Evolutionary conservation across 805 yeast species (phyloP), one percentile per base, ranked within the genome.

Genomic region (Metschnikowia aberdeeniae): DNA sequence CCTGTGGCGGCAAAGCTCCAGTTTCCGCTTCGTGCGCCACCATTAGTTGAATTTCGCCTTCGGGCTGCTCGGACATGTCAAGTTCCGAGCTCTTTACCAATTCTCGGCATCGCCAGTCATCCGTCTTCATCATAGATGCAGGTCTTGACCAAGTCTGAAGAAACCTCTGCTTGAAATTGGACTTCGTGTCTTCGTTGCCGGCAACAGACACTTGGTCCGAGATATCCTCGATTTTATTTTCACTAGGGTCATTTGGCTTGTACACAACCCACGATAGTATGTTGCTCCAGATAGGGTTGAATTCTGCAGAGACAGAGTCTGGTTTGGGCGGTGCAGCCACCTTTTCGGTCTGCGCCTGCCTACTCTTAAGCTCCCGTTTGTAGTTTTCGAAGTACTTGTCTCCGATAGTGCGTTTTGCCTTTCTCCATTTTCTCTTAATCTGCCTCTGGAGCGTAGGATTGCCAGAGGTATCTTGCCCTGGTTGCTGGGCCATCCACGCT

Each of bases 281-380:
- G 45, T 63, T 64, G 41, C 61, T 63, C 75, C 75, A 70, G 9
- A 58, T 44, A 3, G 73, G 73, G 43, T 62, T 62, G 43, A 67
- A 68, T 12, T 5, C 20, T 11, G 30, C 20, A 12, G 32, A 8
- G 5, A 8, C 31, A 29, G 31, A 11, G 13, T 11, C 19, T 5
- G 14, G 19, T 8, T 22, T 13, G 26, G 14, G 28, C 4, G 13
- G 12, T 6, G 14, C 12, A 31, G 12, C 27, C 12, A 3, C 29
- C 22, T 24, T 9, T 37, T 5, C 12, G 14, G 9, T 29, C 19
- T 20, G 19, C 10, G 20, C 30, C 34, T 39, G 42, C 19, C 45
- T 38, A n/a, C 31, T 43, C 3, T 6, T 20, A 3, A 35, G 24
- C 32, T 44, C 44, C 13, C 39, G 26, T 22, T 45, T 44, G 40